Evolutionary conservation across 495 filamentous ascomycete genomes (phyloP).

Genomic region (Clavariopsis aquatica): DNA sequence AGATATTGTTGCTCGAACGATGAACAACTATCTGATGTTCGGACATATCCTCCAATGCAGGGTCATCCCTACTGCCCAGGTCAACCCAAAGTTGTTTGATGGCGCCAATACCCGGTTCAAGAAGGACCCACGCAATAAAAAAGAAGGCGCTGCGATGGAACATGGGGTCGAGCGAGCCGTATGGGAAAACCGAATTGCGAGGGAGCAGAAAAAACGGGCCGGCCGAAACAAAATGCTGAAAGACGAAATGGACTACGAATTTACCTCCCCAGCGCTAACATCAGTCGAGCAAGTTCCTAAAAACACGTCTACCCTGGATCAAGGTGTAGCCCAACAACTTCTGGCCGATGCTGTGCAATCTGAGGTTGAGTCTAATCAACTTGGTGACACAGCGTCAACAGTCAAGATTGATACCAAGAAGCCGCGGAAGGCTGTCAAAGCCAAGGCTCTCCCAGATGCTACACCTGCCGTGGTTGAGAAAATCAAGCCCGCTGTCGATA

Average conservation of each 20-base stretch:
- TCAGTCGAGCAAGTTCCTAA: slow-evolving; percentile 50
- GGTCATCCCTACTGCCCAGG: slow-evolving; percentile 68
- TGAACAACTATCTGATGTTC: slow-evolving; percentile 97
- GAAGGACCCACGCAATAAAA: slow-evolving; percentile 76
- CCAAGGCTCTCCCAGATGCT: slow-evolving; percentile 17
- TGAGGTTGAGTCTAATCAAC: slow-evolving; percentile 3
- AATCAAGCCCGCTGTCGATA: slow-evolving; percentile 19
- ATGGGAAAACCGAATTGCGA: slow-evolving; percentile 72
- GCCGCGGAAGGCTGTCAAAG: not conserved
- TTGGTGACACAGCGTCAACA: slow-evolving; percentile 13
- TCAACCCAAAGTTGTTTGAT: slow-evolving; percentile 80
- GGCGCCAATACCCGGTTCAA: slow-evolving; percentile 89
- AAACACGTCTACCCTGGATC: slow-evolving; percentile 37
- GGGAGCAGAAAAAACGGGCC: slow-evolving; percentile 67
- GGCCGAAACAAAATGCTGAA: slow-evolving; percentile 72
- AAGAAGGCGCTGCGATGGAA: slow-evolving; percentile 72
- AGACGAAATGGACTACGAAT: slow-evolving; percentile 75
- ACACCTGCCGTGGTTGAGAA: slow-evolving; percentile 12
- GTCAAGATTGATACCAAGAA: slow-evolving; percentile 42
- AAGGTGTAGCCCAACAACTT: slow-evolving; percentile 25
- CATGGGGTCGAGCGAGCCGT: slow-evolving; percentile 66
- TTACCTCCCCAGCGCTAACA: slow-evolving; percentile 72
- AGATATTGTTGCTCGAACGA: slow-evolving; percentile 85
- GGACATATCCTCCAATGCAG: slow-evolving; percentile 88
- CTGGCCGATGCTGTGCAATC: slow-evolving; percentile 4